phyloP scores from a whole-genome alignment of 2,329 filamentous ascomycete genomes.

The Ceratocystis harringtonii region DNA sequence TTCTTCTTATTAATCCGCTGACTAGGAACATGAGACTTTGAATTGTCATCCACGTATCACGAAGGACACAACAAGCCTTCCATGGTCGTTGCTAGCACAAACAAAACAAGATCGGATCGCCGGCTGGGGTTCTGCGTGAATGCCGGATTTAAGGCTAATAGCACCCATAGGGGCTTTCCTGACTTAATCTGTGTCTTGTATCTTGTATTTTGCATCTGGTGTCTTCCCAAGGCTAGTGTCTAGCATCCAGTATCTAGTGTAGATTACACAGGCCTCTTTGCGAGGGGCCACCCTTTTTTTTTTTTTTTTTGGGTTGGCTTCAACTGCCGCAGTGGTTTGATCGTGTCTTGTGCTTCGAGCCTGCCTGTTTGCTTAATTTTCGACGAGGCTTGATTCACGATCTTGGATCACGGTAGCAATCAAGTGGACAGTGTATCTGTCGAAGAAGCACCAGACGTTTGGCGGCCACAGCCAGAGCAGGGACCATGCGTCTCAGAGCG shows the following conservation, averaged over 20 bases:
- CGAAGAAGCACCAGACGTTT: neutral
- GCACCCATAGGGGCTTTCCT: too few species aligned
- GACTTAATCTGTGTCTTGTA: neutral
- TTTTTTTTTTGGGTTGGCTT: neutral
- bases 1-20: neutral
- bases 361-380: neutral
- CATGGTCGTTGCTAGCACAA: neutral
- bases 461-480: neutral
- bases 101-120: conserved; percentile 1
- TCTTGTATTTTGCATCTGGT: neutral
- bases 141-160: neutral
- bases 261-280: neutral
- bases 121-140: neutral
- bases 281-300: neutral
- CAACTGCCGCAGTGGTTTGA: neutral
- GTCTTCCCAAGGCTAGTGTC: too few species aligned
- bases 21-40: neutral
- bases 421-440: neutral
- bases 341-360: neutral
- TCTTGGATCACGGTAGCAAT: neutral
- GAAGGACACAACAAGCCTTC: neutral
- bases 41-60: neutral
- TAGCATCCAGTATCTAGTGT: too few species aligned
- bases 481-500: neutral
- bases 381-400: neutral